Evolutionary conservation across 805 yeast genomes (phyloP), one percentile per base, ranked within the genome.

Genomic region (Alloascoidea hylecoeti): DNA sequence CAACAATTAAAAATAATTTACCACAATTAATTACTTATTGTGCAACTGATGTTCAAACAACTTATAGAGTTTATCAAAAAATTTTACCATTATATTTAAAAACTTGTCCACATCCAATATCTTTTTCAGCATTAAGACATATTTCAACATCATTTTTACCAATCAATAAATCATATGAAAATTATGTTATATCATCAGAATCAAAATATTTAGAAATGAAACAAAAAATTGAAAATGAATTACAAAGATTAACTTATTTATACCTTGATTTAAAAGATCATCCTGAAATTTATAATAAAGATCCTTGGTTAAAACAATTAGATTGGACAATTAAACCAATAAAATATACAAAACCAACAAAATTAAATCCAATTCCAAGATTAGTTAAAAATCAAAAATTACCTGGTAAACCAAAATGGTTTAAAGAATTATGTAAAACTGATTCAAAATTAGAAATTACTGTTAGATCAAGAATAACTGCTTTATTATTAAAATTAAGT

Each of bases 381-480:
- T 50, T 46, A 4, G 50, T 48, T 18, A 81, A 83, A 39, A 74
- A 70, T 17, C 95, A 84, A 54, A 85, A 72, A 47, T 51, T 84
- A 35, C 94, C 95, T 0, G 97, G 96, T 0, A 84, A 68, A 48
- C 99, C 99, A 0, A 79, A 79, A 46, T 92, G 99, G 99, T 94
- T 83, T 55, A 71, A 80, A 42, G 75, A 74, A 12, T 46, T 75
- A 36, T 61, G 63, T 44, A 57, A 64, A 1, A 46, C 57, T 5
- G 57, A 63, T 9, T 54, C 58, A 2, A 65, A 60, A 15, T 65
- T 84, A 49, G 71, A 64, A 28, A 56, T 92, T 12, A 74, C 92
- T 0, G 71, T 82, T 1, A 68, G 84, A 39, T 67, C 95, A 0
- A 63, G 97, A 45, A 60, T 75, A 3, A 72, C 95, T 0, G 89